Conservation (phyloP, 352 stramenopile species). For the Pythium apleroticum region DNA sequence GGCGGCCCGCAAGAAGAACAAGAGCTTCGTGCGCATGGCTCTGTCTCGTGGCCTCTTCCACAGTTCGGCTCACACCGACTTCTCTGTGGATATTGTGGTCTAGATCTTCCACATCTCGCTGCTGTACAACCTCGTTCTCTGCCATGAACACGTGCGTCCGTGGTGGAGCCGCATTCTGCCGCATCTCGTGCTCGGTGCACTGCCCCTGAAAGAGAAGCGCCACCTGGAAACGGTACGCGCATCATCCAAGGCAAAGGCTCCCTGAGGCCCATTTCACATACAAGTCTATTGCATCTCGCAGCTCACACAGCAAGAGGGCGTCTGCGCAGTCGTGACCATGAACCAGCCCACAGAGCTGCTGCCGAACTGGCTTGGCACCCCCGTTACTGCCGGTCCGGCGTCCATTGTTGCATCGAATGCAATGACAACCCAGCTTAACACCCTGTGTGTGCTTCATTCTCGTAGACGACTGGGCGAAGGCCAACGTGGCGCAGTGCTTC, state of each 20-base stretch:
- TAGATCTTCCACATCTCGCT: constrained; percentile 81
- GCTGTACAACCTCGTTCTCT: constrained; percentile 68
- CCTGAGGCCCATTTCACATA: background rate
- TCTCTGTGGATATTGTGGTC: background rate
- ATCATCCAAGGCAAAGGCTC: background rate
- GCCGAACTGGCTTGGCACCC: constrained; percentile 60
- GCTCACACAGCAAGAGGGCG: constrained; percentile 56
- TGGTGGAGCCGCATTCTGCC: constrained; percentile 77
- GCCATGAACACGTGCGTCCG: constrained; percentile 43
- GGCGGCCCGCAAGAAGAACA: constrained; percentile 19
- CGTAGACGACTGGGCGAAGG: constrained; percentile 55
- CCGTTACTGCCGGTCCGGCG: constrained; percentile 50
- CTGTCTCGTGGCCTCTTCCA: background rate
- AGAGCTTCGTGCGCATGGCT: constrained; percentile 30
- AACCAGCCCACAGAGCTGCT: constrained; percentile 68
- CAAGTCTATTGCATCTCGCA: no score
- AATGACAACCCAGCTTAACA: background rate
- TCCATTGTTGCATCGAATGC: background rate
- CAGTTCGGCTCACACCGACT: background rate
- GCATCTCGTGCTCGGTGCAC: constrained; percentile 62
- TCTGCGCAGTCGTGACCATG: constrained; percentile 77
- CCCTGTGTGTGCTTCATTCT: background rate
- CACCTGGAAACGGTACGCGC: constrained; percentile 42
- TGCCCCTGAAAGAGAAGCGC: constrained; percentile 56
- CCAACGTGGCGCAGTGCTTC: constrained; percentile 57